phyloP scores from a whole-genome alignment of 1,284 basidiomycete genomes.

The Tilletia walkeri region DNA sequence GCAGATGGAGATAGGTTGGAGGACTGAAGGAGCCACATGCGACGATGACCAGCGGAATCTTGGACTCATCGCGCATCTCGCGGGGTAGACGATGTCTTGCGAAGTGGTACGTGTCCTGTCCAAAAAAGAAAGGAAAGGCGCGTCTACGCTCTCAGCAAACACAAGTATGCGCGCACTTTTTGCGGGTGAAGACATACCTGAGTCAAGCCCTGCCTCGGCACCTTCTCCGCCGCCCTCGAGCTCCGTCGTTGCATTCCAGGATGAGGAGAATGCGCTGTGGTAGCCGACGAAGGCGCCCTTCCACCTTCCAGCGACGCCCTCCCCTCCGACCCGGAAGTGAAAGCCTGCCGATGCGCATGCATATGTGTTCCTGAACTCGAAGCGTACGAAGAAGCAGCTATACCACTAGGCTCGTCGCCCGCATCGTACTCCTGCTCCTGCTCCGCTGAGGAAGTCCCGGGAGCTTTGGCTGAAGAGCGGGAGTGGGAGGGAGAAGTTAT shows the following conservation, averaged over 20 bases:
- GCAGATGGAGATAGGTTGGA: constrained; percentile 63
- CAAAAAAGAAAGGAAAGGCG: too few relatives aligned
- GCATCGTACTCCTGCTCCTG: not conserved
- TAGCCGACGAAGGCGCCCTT: not conserved
- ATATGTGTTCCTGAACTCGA: constrained; percentile 9
- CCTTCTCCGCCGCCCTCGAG: constrained; percentile 12
- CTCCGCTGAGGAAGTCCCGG: too few relatives aligned
- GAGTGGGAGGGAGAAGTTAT: too few relatives aligned
- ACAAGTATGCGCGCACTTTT: not conserved
- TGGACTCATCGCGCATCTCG: constrained; percentile 50
- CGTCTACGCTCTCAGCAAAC: not conserved
- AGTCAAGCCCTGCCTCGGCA: constrained; percentile 38
- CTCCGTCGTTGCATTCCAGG: constrained; percentile 10
- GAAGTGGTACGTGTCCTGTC: constrained; percentile 46
- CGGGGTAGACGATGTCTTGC: constrained; percentile 50
- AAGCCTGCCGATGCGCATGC: not conserved
- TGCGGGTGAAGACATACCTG: constrained; percentile 20
- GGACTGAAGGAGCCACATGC: constrained; percentile 64
- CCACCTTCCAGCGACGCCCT: constrained; percentile 1
- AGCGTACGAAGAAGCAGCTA: not conserved
- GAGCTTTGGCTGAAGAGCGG: too few relatives aligned
- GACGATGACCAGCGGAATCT: constrained; percentile 56
- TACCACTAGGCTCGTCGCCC: not conserved
- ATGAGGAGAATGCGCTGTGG: not conserved
- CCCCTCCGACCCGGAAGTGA: not conserved